Conservation (phyloP, 2,329 filamentous ascomycete species). For the Colletotrichum tropicale region DNA sequence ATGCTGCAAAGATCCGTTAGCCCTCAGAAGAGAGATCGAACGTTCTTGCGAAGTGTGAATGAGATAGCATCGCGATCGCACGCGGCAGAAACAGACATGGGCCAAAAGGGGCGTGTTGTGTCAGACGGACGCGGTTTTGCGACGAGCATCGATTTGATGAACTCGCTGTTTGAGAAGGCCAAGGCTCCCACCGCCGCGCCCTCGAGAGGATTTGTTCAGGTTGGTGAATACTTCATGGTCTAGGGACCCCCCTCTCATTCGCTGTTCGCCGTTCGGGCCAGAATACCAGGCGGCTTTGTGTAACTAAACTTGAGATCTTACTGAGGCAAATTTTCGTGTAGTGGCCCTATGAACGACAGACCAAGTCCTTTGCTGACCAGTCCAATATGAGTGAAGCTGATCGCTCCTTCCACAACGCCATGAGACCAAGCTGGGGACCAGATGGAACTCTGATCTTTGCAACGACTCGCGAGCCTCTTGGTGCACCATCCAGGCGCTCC, state of each 20-base stretch:
- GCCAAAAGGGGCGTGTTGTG: slow-evolving; percentile 34
- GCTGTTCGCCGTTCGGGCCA: neutral
- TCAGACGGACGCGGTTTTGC: slow-evolving; percentile 71
- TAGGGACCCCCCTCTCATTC: slow-evolving; percentile 12
- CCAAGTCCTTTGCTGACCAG: slow-evolving; percentile 69
- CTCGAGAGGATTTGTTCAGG: slow-evolving; percentile 79
- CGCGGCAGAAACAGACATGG: slow-evolving; percentile 44
- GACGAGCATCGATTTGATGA: slow-evolving; percentile 95
- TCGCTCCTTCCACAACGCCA: slow-evolving; percentile 71
- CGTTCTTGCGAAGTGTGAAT: slow-evolving; percentile 66
- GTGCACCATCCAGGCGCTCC: slow-evolving; percentile 19
- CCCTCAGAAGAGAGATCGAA: slow-evolving; percentile 89
- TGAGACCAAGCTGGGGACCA: slow-evolving; percentile 81
- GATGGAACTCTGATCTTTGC: slow-evolving; percentile 73
- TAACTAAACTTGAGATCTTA: slow-evolving; percentile 36
- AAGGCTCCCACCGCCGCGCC: slow-evolving; percentile 59
- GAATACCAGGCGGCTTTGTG: slow-evolving; percentile 22
- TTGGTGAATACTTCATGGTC: slow-evolving; percentile 66
- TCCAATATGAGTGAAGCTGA: slow-evolving; percentile 67
- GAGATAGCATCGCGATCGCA: slow-evolving; percentile 37
- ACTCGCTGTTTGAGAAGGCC: slow-evolving; percentile 83
- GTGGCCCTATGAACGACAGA: slow-evolving; percentile 86
- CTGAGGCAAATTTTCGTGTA: slow-evolving; percentile 53
- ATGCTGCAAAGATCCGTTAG: slow-evolving; percentile 94
- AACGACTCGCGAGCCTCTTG: slow-evolving; percentile 27